A percentile compares a stretch with the other conserved stretches of the same genome.
Evolutionary conservation across 83 land plant species (phyloP).

Genomic region (Isoetes engelmannii): DNA sequence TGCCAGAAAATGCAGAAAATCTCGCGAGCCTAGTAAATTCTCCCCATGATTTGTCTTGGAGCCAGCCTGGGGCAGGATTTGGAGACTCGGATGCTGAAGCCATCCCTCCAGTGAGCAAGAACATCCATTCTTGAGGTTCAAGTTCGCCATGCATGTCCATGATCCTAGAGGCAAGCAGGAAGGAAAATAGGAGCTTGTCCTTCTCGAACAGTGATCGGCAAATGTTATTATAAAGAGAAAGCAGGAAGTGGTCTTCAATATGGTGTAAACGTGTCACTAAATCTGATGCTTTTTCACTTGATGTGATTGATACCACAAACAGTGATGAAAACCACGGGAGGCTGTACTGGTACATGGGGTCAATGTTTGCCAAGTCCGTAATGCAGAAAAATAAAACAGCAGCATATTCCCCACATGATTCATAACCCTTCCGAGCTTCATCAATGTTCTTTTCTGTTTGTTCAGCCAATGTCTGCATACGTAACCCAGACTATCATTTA

Average conservation of each 20-base stretch:
- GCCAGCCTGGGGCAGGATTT: constrained; percentile 39
- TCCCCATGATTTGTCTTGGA: constrained; percentile 36
- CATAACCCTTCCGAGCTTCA: constrained; percentile 37
- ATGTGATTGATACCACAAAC: constrained; percentile 27
- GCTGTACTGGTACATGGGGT: constrained; percentile 44
- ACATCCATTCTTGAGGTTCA: constrained; percentile 32
- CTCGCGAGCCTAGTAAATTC: constrained; percentile 26
- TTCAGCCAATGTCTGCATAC: constrained; percentile 33
- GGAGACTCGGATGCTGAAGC: constrained; percentile 18
- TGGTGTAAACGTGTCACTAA: constrained; percentile 21
- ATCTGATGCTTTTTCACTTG: constrained; percentile 22
- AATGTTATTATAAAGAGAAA: constrained; percentile 29
- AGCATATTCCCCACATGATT: constrained; percentile 33
- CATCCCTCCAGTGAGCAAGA: constrained; percentile 41
- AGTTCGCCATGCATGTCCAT: constrained; percentile 33
- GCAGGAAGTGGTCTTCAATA: constrained; percentile 27
- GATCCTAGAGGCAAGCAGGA: constrained; percentile 25
- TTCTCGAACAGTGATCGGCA: constrained; percentile 42
- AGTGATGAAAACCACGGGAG: constrained; percentile 42
- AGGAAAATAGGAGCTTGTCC: constrained; percentile 39
- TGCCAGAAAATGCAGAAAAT: constrained; percentile 16
- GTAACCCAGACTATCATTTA: background rate
- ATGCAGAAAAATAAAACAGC: constrained; percentile 40
- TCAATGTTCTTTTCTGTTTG: constrained; percentile 39
- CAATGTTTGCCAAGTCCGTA: constrained; percentile 39